phyloP scores from a whole-genome alignment of 192 early-diverging fungal genomes.

The Umbelopsis vinacea region DNA sequence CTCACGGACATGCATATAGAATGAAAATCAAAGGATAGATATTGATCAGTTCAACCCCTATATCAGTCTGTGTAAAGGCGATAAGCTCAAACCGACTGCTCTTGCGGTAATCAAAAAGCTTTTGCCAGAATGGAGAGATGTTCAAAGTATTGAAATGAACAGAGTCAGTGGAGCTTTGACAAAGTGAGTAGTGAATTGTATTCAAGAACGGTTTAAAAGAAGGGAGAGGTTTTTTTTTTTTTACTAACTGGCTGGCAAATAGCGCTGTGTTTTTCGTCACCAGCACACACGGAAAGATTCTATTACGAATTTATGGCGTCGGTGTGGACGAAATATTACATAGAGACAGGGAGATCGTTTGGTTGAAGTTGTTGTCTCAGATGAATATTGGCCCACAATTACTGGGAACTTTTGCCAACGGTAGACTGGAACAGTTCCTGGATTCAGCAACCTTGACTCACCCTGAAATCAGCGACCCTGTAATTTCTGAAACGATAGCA shows the following conservation, averaged over 20 bases:
- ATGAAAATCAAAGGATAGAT: neutral
- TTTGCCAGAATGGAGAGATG: slow-evolving; percentile 36
- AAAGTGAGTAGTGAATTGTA: slow-evolving; percentile 35
- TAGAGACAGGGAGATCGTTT: slow-evolving; percentile 79
- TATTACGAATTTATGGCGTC: slow-evolving; percentile 80
- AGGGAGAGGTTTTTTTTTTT: neutral
- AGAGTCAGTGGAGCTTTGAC: slow-evolving; percentile 74
- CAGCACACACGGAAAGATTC: slow-evolving; percentile 21
- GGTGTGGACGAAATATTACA: slow-evolving; percentile 81
- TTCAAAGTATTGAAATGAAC: slow-evolving; percentile 42
- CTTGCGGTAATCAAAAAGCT: slow-evolving; percentile 18
- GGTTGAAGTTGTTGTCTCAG: slow-evolving; percentile 70
- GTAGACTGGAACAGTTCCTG: slow-evolving; percentile 82
- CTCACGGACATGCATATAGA: neutral
- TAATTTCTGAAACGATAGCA: slow-evolving; percentile 73
- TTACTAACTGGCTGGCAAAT: neutral
- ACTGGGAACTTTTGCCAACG: slow-evolving; percentile 79
- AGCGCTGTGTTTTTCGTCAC: slow-evolving; percentile 38
- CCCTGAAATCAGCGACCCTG: slow-evolving; percentile 66
- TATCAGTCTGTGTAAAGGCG: slow-evolving; percentile 24
- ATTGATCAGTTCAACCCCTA: neutral
- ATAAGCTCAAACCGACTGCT: slow-evolving; percentile 17
- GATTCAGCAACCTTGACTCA: slow-evolving; percentile 73
- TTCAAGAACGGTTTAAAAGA: neutral
- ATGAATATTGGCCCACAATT: slow-evolving; percentile 77